A percentile compares a stretch with the other conserved stretches of the same genome.
Conservation (phyloP, 345 rosid genomes). For the Citrus inodora region DNA sequence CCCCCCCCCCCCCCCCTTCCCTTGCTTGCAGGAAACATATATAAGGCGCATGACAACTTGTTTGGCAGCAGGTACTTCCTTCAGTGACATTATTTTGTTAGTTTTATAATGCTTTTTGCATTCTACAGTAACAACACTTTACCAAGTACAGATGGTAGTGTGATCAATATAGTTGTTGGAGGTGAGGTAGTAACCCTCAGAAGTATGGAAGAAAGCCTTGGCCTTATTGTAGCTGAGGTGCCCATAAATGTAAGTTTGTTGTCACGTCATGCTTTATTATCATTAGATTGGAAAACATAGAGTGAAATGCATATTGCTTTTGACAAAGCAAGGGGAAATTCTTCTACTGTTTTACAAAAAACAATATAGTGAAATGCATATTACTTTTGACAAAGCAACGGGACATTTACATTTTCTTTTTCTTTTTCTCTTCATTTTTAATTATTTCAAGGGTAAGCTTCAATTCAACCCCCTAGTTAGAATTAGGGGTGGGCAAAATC, state of each 20-base stretch:
- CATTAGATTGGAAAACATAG: neutral
- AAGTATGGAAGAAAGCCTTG: slow-evolving; percentile 70
- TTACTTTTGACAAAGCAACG: neutral
- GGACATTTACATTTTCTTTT: neutral
- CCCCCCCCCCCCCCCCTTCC: neutral
- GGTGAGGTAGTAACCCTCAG: slow-evolving; percentile 84
- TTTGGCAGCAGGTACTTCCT: slow-evolving; percentile 74
- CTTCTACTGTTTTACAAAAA: neutral
- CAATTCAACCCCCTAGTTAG: too few species aligned
- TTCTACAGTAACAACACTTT: neutral
- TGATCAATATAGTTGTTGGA: slow-evolving; percentile 90
- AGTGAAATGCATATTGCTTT: neutral
- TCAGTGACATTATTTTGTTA: neutral
- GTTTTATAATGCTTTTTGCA: neutral
- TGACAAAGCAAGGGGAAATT: neutral
- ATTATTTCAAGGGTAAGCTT: neutral
- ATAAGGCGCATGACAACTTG: slow-evolving; percentile 69
- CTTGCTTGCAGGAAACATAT: slow-evolving; percentile 69
- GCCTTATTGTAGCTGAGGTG: slow-evolving; percentile 76
- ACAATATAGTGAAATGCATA: neutral
- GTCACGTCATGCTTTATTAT: neutral
- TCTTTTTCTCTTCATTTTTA: neutral
- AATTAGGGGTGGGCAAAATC: too few species aligned
- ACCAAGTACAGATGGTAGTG: slow-evolving; percentile 70
- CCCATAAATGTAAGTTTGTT: slow-evolving; percentile 65